Base-by-base conservation (phyloP, 179 eudicot species). In the Beta lomatogona region DNA sequence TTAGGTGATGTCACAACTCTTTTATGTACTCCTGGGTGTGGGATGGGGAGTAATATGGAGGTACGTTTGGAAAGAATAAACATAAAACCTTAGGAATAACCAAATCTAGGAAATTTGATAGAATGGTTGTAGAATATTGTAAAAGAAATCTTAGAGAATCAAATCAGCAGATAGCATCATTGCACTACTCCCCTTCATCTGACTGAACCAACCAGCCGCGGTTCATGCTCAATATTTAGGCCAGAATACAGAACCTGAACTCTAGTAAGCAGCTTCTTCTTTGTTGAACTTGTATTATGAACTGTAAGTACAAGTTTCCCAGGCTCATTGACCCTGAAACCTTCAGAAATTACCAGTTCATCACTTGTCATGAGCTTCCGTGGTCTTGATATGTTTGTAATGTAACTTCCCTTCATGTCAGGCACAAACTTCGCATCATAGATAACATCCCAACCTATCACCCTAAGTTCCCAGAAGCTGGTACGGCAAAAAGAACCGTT, bases 351-450 rank as follows among this genome's bases (percentile, higher is more conserved):
- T 28, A 82, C 64, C 67, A 80, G 73, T 75, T 28, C 77, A 28
- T 81, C 68, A 58, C 4, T 78, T 1, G 87, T 80, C 0, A 78
- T 83, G 69, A 93, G 84, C 90, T 90, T 94, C 64, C 88, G 84
- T 45, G 89, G 74, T 87, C 87, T 90, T 15, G 93, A 84, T 44
- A 93, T 82, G 55, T 88, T 80, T 71, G 91, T 88, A 1, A 93
- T 88, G 90, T 89, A 91, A 72, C 93, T 93, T 25, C 87, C 98
- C 21, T 91, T 88, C 0, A 75, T 74, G 41, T 81, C 81, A 0
- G 98, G 94, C 19, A 88, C 86, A 71, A 93, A 94, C 66, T 91
- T 91, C 0, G 95, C 95, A 71, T 91, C 93, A 54, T 91, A 91
- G 25, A 58, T 52, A 1, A 89, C 88, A 2, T 91, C 94, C 95